phyloP scores from a whole-genome alignment of 2,329 filamentous ascomycete genomes.

The Thielaviopsis musarum region DNA sequence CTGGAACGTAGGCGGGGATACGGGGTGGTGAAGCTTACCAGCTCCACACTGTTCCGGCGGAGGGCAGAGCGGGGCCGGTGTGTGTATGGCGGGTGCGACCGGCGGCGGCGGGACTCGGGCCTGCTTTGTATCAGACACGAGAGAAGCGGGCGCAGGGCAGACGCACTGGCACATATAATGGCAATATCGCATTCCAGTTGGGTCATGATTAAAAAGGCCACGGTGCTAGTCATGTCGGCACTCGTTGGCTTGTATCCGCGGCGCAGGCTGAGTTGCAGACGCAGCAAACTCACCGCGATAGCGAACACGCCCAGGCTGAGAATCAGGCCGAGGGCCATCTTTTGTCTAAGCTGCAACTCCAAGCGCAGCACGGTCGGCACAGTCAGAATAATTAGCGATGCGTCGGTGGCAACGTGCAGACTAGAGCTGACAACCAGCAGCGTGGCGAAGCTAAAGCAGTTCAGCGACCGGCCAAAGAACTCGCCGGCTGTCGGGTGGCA shows the following conservation, averaged over 20 bases:
- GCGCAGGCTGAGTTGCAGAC: slow-evolving; percentile 17
- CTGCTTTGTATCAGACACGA: slow-evolving; percentile 15
- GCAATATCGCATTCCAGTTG: slow-evolving; percentile 21
- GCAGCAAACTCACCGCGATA: slow-evolving; percentile 3
- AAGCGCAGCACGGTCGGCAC: slow-evolving; percentile 23
- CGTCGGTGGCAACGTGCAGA: slow-evolving; percentile 30
- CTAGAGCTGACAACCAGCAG: slow-evolving; percentile 27
- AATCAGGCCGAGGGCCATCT: slow-evolving; percentile 26
- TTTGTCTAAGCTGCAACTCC: slow-evolving; percentile 19
- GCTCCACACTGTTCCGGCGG: no score
- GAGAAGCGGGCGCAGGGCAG: slow-evolving; percentile 19
- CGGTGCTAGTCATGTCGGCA: slow-evolving; percentile 14
- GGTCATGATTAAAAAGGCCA: slow-evolving; percentile 23
- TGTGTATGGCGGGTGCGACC: no score
- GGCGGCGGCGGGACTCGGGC: no score
- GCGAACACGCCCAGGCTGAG: slow-evolving; percentile 28
- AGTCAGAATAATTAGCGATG: slow-evolving; percentile 26
- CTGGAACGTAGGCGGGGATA: no score
- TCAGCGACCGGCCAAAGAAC: no score
- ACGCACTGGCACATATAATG: slow-evolving; percentile 21
- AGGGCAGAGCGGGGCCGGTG: no score
- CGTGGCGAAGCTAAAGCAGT: slow-evolving; percentile 12
- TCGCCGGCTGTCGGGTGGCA: no score
- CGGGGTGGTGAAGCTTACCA: no score
- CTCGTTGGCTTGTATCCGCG: slow-evolving; percentile 15